Percentiles rank a stretch among this genome's conserved stretches.
Conservation (phyloP, 306 rosid genomes). For the Sophora flavescens region DNA sequence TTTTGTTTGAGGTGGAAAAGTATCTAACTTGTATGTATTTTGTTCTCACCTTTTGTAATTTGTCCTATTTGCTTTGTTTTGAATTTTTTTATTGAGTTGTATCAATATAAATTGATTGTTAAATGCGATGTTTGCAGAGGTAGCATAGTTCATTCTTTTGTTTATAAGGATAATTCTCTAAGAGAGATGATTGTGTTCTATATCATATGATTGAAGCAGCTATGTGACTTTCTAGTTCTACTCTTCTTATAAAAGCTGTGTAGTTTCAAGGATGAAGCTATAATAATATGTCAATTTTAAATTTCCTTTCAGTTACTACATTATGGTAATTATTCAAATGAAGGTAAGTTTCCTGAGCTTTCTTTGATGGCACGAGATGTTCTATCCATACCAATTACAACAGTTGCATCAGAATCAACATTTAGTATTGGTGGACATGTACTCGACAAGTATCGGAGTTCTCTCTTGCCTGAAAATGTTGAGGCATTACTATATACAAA, state of each 20-base stretch:
- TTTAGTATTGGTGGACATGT: no score
- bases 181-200: slow-evolving; percentile 38
- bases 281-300: neutral
- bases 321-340: slow-evolving; percentile 2
- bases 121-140: slow-evolving; percentile 52
- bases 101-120: slow-evolving; percentile 16
- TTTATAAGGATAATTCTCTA: slow-evolving; percentile 55
- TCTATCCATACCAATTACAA: no score
- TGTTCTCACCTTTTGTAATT: neutral
- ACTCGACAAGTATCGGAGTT: no score
- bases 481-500: no score
- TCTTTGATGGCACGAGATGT: no score
- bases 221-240: slow-evolving; percentile 35
- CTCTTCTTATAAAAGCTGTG: slow-evolving; percentile 25
- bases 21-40: no score
- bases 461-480: no score
- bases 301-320: slow-evolving; percentile 28
- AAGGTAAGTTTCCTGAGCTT: no score
- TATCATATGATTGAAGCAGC: slow-evolving; percentile 37
- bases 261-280: slow-evolving; percentile 37
- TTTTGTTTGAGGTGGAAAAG: no score
- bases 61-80: slow-evolving; percentile 15
- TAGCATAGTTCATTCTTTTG: slow-evolving; percentile 60
- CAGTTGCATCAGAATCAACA: no score
- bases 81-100: neutral